phyloP scores from a whole-genome alignment of 192 early-diverging fungal species.

The Bifiguratus adelaidae region DNA sequence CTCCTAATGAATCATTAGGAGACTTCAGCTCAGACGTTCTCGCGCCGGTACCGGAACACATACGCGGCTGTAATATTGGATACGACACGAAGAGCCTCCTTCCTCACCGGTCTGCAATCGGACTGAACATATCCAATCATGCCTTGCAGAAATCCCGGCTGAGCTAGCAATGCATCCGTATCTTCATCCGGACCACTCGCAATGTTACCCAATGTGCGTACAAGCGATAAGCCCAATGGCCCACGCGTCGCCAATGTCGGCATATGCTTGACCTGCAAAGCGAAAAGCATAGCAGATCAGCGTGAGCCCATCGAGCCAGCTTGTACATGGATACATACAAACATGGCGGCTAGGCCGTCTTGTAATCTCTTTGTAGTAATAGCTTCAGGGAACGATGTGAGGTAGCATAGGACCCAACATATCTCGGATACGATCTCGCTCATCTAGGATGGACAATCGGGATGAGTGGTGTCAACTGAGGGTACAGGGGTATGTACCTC shows the following conservation, averaged over 20 bases:
- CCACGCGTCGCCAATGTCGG: conserved; percentile 20
- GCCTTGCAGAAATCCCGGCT: conserved; percentile 32
- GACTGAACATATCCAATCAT: conserved; percentile 32
- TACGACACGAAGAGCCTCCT: conserved; percentile 62
- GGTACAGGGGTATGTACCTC: conserved; percentile 18
- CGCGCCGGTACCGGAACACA: background rate
- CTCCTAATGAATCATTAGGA: conserved; percentile 2
- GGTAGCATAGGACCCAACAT: conserved; percentile 54
- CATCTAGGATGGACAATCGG: conserved; percentile 11
- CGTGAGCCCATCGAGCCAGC: background rate
- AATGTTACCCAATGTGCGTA: conserved; percentile 59
- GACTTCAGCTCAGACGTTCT: background rate
- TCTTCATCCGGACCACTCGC: conserved; percentile 51
- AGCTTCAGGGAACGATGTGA: conserved; percentile 39
- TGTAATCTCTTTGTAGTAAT: conserved; percentile 29
- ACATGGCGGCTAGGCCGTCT: conserved; percentile 15
- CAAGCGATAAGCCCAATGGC: conserved; percentile 37
- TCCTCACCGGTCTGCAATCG: conserved; percentile 49
- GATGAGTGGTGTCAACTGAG: background rate
- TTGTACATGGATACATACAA: conserved; percentile 9
- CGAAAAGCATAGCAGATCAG: background rate
- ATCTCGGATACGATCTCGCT: conserved; percentile 46
- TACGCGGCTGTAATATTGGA: conserved; percentile 53
- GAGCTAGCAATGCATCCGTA: conserved; percentile 30
- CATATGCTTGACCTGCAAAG: conserved; percentile 23